phyloP scores from a whole-genome alignment of 2,329 filamentous ascomycete species.

The Colletotrichum magnum region DNA sequence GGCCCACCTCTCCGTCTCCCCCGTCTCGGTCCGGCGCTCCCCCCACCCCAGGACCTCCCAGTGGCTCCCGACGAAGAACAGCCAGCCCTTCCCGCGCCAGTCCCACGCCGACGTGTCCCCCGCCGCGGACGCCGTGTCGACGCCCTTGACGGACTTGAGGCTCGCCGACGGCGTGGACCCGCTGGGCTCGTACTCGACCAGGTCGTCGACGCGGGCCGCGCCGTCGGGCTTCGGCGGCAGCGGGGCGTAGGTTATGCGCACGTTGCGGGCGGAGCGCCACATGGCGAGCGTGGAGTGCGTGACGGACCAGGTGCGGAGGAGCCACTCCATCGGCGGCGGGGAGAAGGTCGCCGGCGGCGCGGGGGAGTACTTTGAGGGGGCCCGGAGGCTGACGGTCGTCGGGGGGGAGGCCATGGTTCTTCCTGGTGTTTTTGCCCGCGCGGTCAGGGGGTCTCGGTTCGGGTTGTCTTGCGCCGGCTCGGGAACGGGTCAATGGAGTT shows the following conservation, averaged over 20 bases:
- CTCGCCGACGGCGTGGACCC: conserved; percentile 51
- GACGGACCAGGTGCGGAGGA: conserved; percentile 79
- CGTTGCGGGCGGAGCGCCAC: conserved; percentile 86
- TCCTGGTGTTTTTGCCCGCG: background rate
- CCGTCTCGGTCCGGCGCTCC: conserved; percentile 59
- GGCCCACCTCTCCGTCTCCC: conserved; percentile 73
- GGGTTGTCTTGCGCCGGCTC: too few relatives aligned
- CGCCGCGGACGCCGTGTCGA: conserved; percentile 66
- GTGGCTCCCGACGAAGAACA: conserved; percentile 79
- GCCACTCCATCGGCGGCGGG: conserved; percentile 69
- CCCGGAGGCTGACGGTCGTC: conserved; percentile 36
- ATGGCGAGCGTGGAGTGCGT: conserved; percentile 83
- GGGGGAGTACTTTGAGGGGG: conserved; percentile 64
- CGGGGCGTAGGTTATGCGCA: conserved; percentile 81
- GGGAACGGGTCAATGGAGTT: background rate
- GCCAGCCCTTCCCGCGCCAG: conserved; percentile 84
- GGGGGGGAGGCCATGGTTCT: conserved; percentile 36
- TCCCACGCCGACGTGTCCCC: conserved; percentile 68
- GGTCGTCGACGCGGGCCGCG: conserved; percentile 73
- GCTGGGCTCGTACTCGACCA: conserved; percentile 77
- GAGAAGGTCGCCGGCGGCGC: conserved; percentile 47
- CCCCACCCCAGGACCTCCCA: conserved; percentile 90
- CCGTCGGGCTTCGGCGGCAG: conserved; percentile 59
- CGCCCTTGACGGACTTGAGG: conserved; percentile 73
- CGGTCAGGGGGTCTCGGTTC: too few relatives aligned